Percentiles rank a stretch among this genome's conserved stretches.
Conservation (phyloP, 768 basidiomycete species). For the Pleurotus ostreatus region DNA sequence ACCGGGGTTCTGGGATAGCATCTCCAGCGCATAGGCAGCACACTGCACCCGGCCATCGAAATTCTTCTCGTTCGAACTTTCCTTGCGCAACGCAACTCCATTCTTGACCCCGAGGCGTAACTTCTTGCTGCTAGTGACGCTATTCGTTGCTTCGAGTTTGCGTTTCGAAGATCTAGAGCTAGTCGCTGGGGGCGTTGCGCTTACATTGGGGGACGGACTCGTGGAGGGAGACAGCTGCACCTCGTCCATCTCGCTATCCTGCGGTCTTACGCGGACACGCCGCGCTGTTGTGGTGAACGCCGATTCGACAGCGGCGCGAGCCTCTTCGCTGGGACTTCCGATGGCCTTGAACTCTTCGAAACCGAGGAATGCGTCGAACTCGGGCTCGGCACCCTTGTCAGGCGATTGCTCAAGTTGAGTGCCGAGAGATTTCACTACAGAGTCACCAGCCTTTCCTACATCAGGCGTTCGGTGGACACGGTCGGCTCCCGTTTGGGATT, state of each 20-base stretch:
- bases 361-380: background rate
- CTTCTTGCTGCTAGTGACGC: background rate
- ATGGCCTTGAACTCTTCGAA: background rate
- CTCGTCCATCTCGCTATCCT: background rate
- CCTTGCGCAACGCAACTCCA: background rate
- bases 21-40: conserved; percentile 8
- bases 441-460: background rate
- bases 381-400: background rate
- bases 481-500: background rate
- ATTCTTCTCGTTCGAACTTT: background rate
- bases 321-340: background rate
- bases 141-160: background rate
- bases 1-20: conserved; percentile 3
- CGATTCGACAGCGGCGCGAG: background rate
- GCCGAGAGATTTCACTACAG: background rate
- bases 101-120: background rate
- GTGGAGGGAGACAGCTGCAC: background rate
- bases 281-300: background rate
- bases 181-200: background rate
- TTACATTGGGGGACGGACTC: background rate
- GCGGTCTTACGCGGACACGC: background rate
- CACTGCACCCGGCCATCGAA: background rate
- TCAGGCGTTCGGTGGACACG: background rate
- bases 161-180: background rate
- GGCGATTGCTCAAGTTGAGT: background rate